Base-by-base conservation (phyloP, 208 protist species). In the Acanthamoeba divionensis region DNA sequence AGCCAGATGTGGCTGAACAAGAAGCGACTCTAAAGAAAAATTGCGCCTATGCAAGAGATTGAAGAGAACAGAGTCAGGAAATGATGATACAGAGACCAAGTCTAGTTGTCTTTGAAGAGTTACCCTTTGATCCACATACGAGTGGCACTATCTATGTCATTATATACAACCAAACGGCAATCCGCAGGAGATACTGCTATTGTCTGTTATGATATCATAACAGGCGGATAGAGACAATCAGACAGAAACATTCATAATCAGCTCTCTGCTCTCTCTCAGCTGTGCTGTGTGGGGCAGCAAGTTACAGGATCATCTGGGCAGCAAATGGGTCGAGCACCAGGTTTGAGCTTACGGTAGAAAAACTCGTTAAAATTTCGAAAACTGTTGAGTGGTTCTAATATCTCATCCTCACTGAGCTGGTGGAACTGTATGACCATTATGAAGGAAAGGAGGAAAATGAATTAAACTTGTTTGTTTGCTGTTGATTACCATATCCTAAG, bases 301-400 rank as follows among this genome's bases (percentile, higher is more conserved):
- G 24, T 31, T 85, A 88, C 80, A 8, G 80, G 80, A 13, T 88
- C 80, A n/a, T 88, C 31, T 4, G 80, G 80, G 24, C 12, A 7
- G 44, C n/a, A 12, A 4, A 90, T 36, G 3, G 86, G 86, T 18
- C 86, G 12, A 3, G 65, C 86, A 13, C 45, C 50, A 2, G 47
- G 6, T 29, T 36, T 80, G 10, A 90, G 69, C 50, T 90, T 90
- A 10, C 86, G 86, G 24, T 90, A 90, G 69, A 90, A 90, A n/a
- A 90, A 90, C 15, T 90, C 65, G 10, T 90, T 90, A 67, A 90
- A 90, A 24, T 29, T 44, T 1, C 33, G 21, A 26, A 88, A 88
- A 41, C 21, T 83, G 54, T 5, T n/a, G 54, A n/a, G 54, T 5
- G 54, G 36, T 41, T 41, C 36, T 41, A 41, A 41, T 41, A 41